phyloP scores from a whole-genome alignment of 108 stramenopile genomes.

The Pseudonitzschia multiseries region DNA sequence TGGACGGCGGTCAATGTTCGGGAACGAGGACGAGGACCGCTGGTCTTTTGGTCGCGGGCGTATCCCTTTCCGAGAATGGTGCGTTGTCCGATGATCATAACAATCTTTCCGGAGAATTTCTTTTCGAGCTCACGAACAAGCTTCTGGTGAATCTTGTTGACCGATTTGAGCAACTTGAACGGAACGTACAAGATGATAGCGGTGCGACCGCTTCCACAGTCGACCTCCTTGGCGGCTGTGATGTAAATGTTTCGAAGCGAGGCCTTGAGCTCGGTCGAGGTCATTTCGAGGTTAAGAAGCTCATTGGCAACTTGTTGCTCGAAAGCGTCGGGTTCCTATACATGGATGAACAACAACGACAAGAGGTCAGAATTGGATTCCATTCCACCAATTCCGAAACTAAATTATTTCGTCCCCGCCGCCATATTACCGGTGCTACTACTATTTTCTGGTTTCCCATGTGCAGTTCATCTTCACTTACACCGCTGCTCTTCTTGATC shows the following conservation, averaged over 20 bases:
- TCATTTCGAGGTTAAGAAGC: slow-evolving; percentile 96
- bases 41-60: slow-evolving; percentile 86
- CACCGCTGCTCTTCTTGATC: slow-evolving; percentile 63
- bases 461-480: slow-evolving; percentile 32
- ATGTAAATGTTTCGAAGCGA: slow-evolving; percentile 93
- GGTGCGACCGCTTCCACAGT: slow-evolving; percentile 85
- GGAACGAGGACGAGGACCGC: slow-evolving; percentile 93
- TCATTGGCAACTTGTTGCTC: slow-evolving; percentile 95
- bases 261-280: slow-evolving; percentile 87
- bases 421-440: not conserved
- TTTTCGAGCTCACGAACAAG: slow-evolving; percentile 99
- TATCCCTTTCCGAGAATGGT: slow-evolving; percentile 97
- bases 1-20: slow-evolving; percentile 98
- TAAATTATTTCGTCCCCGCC: not conserved
- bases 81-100: slow-evolving; percentile 96
- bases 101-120: slow-evolving; percentile 98
- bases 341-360: not conserved
- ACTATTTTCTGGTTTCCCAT: not conserved
- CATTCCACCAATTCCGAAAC: not conserved
- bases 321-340: slow-evolving; percentile 95
- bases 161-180: slow-evolving; percentile 91
- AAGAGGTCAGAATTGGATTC: slow-evolving; percentile 8
- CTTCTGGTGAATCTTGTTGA: slow-evolving; percentile 95
- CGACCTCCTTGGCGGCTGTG: slow-evolving; percentile 97
- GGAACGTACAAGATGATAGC: slow-evolving; percentile 98